Evolutionary conservation across 148 eudicot species (phyloP).

Genomic region (Camellia lanceoleosa): DNA sequence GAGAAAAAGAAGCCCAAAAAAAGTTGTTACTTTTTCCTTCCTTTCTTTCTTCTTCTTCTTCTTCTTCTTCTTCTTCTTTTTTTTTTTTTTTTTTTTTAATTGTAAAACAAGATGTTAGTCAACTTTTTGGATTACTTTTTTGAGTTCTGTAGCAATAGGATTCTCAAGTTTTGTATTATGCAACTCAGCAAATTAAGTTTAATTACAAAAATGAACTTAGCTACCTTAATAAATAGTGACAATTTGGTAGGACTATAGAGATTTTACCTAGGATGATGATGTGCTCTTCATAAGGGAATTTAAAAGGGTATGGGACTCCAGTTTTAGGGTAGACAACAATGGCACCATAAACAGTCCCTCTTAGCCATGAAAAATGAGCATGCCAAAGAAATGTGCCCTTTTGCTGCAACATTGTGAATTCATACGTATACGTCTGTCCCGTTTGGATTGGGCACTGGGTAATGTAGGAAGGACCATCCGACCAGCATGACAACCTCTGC

Average conservation of each 20-base stretch:
- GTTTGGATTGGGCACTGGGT: conserved; percentile 65
- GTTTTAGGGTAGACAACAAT: conserved; percentile 55
- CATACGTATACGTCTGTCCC: conserved; percentile 49
- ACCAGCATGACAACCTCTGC: conserved; percentile 55
- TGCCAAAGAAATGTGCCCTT: conserved; percentile 76
- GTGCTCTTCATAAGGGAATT: conserved; percentile 53
- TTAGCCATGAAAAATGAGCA: conserved; percentile 70
- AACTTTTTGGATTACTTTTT: too few species aligned
- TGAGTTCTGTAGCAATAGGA: too few species aligned
- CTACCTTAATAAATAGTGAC: background rate
- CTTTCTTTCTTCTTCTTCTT: too few species aligned
- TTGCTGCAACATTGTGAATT: conserved; percentile 50
- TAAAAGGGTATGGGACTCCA: conserved; percentile 57
- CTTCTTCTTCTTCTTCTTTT: too few species aligned
- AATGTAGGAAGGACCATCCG: conserved; percentile 53
- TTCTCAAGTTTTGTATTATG: too few species aligned
- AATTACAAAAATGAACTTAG: background rate
- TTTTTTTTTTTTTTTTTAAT: too few species aligned
- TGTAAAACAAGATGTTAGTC: too few species aligned
- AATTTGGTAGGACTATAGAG: background rate
- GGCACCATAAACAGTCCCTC: conserved; percentile 73
- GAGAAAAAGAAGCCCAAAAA: too few species aligned
- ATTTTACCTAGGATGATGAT: conserved; percentile 45
- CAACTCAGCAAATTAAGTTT: too few species aligned
- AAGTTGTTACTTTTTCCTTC: too few species aligned